Evolutionary conservation across 2,329 filamentous ascomycete species (phyloP), one percentile per base, ranked within the genome.

Genomic region (Stagonosporopsis tanaceti): DNA sequence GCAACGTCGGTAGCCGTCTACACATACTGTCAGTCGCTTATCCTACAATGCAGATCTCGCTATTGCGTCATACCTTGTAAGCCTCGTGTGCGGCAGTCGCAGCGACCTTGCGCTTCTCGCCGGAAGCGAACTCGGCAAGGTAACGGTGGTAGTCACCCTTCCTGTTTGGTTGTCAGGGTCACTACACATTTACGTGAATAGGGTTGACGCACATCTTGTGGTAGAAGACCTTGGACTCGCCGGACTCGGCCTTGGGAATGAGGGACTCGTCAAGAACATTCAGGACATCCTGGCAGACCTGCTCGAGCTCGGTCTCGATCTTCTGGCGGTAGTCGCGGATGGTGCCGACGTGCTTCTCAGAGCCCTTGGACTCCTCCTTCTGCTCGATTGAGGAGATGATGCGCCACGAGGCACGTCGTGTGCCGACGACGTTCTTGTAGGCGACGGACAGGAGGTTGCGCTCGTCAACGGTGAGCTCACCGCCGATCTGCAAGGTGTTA

Each of bases 321-420:
- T 97, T 97, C 84, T 93, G 89, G 77, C 94, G 94, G 87, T 98
- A 98, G 65, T 97, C 93, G 79, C 91, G 91, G 84, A 98, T 98
- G 81, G 91, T 93, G 73, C 84, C 79, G 75, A 97, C 92, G 81
- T 98, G 94, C 86, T 95, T 94, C 77, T 96, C 92, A 69, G 90
- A 92, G 78, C 94, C 94, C 89, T 97, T 98, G 79, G 93, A 95
- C 84, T 98, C 94, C 86, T 98, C 94, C 89, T 98, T 98, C 84
- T 98, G 94, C 86, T 98, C 94, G 82, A 99, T 98, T 78, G 95
- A 98, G 78, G 93, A 96, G 83, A 99, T 96, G 83, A 99, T 98
- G 84, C 94, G 89, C 94, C 94, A 99, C 74, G 93, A 97, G 78
- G 94, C 94, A 88, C 95, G 94, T 81, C 94, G 90, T 78, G 95